A percentile compares a stretch with the other conserved stretches of the same genome.
These are phyloP conservation scores for Tuber magnatum DNA, from an alignment of 495 filamentous ascomycete species.

Conservation along the genomic window DNA sequence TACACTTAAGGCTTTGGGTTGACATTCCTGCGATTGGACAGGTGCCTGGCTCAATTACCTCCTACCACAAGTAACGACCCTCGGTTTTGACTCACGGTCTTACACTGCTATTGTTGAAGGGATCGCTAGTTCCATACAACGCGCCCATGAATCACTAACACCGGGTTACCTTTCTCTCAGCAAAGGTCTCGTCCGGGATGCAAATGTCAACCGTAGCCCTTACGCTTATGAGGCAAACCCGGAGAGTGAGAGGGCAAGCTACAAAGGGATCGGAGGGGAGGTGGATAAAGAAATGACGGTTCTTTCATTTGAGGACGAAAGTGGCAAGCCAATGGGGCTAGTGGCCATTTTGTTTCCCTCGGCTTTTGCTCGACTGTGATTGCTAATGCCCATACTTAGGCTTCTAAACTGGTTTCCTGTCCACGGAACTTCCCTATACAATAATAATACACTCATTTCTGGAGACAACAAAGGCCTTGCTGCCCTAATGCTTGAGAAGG, in stretches of 20 bases:
- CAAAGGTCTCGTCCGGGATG: constrained; percentile 64
- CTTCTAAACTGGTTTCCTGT: constrained; percentile 89
- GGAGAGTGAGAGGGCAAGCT: constrained; percentile 63
- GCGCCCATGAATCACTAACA: constrained; percentile 68
- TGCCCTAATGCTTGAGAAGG: constrained; percentile 75
- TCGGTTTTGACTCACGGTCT: constrained; percentile 81
- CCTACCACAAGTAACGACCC: constrained; percentile 84
- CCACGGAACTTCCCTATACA: constrained; percentile 84
- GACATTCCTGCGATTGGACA: not conserved
- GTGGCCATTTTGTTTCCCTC: constrained; percentile 5
- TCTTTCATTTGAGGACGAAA: constrained; percentile 70
- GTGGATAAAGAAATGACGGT: constrained; percentile 85
- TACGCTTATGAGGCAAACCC: constrained; percentile 91
- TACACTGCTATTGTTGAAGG: constrained; percentile 89
- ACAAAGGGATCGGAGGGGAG: constrained; percentile 57
- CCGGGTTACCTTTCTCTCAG: constrained; percentile 67
- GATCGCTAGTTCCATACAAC: constrained; percentile 67
- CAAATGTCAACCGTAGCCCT: constrained; percentile 84
- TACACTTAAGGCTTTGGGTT: not conserved
- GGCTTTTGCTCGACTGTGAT: not conserved
- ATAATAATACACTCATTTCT: constrained; percentile 85
- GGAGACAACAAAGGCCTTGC: constrained; percentile 97
- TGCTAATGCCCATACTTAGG: constrained; percentile 9
- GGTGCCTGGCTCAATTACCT: constrained; percentile 93
- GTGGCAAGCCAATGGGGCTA: constrained; percentile 48